Evolutionary conservation across 192 early-diverging fungal genomes (phyloP), one percentile per base, ranked within the genome.

Genomic region (Ambispora gerdemannii): DNA sequence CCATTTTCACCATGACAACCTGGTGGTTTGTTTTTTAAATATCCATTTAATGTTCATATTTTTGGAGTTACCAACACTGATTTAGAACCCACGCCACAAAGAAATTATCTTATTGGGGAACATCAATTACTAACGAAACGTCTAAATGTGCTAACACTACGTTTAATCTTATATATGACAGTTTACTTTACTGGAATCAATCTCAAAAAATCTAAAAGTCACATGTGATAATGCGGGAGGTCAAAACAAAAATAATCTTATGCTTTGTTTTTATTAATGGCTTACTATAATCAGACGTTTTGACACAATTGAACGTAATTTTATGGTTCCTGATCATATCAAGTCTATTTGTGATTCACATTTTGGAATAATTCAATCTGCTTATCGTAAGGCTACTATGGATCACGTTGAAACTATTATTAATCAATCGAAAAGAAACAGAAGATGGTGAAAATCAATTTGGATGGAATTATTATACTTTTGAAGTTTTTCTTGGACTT

Each of bases 161-260:
- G 2, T 19, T 65, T 4, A 65, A 50, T 50, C 19, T 65, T 36
- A 47, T 47, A 31, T 65, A 65, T 65, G 15, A 50, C 3, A 17
- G 19, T 24, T 65, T 17, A 43, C 28, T n/a, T 11, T 1, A 49
- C 32, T 49, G 20, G 25, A 8, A 22, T 7, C 7, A 17, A 25
- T 30, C 25, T 34, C 50, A 33, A 67, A 67, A 50, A 67, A 49
- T 25, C 33, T 32, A 65, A n/a, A n/a, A n/a, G n/a, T n/a, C n/a
- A n/a, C n/a, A n/a, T n/a, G n/a, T n/a, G n/a, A n/a, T n/a, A n/a
- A 65, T 28, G 43, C 43, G 25, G 30, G 36, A 20, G 47, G 25
- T 1, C 63, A 65, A 49, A 65, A 65, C n/a, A 65, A 47, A 47
- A 65, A 65, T 13, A 65, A 65, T n/a, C 31, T 50, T 8, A 32